Evolutionary conservation across 208 protist species (phyloP).

Genomic region (Jaenimonas drosophilae): DNA sequence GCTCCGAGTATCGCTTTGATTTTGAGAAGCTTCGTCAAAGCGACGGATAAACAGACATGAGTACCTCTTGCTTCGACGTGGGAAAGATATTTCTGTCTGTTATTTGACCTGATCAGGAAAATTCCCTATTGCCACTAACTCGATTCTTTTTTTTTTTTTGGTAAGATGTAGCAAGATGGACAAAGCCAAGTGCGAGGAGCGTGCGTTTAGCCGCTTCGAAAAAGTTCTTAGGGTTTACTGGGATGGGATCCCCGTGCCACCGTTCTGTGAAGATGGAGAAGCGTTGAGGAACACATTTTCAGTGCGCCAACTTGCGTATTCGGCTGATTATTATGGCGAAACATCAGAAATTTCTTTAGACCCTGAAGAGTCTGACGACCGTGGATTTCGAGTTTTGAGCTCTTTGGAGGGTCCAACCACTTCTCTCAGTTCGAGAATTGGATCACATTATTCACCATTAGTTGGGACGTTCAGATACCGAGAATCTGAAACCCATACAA

Average conservation of each 20-base stretch:
- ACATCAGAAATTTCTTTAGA: conserved; percentile 22
- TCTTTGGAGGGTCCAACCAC: conserved; percentile 8
- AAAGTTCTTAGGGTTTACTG: conserved; percentile 73
- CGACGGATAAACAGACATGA: not conserved
- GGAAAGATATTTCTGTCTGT: conserved; percentile 5
- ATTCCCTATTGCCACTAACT: conserved; percentile 10
- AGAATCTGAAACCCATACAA: conserved; percentile 3
- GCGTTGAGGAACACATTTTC: conserved; percentile 35
- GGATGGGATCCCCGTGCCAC: conserved; percentile 75
- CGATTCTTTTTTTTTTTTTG: conserved; percentile 10
- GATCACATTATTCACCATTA: conserved; percentile 78
- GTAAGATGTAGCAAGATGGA: conserved; percentile 24
- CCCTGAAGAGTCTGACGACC: conserved; percentile 16
- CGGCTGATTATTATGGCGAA: conserved; percentile 67
- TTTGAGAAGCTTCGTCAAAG: conserved; percentile 63
- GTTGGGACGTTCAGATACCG: conserved; percentile 60
- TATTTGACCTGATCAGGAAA: conserved; percentile 4
- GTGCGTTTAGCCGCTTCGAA: conserved; percentile 55
- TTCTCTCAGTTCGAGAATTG: conserved; percentile 63
- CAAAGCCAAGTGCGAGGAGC: conserved; percentile 22
- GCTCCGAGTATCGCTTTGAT: conserved; percentile 72
- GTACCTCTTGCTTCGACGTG: not conserved
- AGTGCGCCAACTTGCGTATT: conserved; percentile 46
- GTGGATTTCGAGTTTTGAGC: conserved; percentile 30
- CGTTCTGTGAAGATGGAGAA: conserved; percentile 20